These are phyloP conservation scores for Ophiocordyceps camponoti-floridani DNA, from an alignment of 2,329 filamentous ascomycete genomes.

Conservation along the genomic window DNA sequence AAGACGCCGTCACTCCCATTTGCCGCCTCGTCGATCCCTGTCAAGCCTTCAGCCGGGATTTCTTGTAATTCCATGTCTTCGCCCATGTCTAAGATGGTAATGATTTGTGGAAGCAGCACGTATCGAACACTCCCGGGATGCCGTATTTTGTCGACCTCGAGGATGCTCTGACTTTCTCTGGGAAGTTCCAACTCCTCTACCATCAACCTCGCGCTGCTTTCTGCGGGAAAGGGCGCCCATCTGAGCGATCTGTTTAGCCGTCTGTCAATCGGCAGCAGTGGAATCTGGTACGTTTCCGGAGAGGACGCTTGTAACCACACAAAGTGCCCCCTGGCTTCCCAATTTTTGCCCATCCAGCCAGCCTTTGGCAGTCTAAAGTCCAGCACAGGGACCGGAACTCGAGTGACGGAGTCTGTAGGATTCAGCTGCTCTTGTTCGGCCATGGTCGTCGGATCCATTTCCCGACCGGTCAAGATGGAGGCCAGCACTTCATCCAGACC, in stretches of 20 bases:
- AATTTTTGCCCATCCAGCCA: conserved; percentile 7
- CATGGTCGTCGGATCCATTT: conserved; percentile 1
- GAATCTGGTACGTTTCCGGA: conserved; percentile 1
- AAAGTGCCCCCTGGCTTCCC: conserved; percentile 8
- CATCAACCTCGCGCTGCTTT: conserved; percentile 1
- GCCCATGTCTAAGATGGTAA: conserved; percentile 4
- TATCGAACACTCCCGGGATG: conserved; percentile 6
- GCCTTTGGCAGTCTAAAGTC: conserved; percentile 9
- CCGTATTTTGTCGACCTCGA: conserved; percentile 1
- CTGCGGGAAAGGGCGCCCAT: conserved; percentile 8
- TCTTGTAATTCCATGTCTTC: conserved; percentile 9
- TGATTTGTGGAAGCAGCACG: background rate
- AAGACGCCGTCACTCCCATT: background rate
- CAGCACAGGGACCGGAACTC: conserved; percentile 11
- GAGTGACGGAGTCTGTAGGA: conserved; percentile 7
- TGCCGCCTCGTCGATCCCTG: background rate
- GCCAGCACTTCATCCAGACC: conserved; percentile 9
- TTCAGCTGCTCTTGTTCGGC: conserved; percentile 13
- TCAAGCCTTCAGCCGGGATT: too few relatives aligned
- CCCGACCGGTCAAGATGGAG: conserved; percentile 5
- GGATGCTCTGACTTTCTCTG: conserved; percentile 2
- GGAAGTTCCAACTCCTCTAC: conserved; percentile 4
- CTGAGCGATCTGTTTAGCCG: conserved; percentile 6
- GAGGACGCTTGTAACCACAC: conserved; percentile 7
- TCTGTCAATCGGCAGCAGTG: background rate